Base-by-base conservation (phyloP, 2,329 filamentous ascomycete species). In the Alternaria rosae region DNA sequence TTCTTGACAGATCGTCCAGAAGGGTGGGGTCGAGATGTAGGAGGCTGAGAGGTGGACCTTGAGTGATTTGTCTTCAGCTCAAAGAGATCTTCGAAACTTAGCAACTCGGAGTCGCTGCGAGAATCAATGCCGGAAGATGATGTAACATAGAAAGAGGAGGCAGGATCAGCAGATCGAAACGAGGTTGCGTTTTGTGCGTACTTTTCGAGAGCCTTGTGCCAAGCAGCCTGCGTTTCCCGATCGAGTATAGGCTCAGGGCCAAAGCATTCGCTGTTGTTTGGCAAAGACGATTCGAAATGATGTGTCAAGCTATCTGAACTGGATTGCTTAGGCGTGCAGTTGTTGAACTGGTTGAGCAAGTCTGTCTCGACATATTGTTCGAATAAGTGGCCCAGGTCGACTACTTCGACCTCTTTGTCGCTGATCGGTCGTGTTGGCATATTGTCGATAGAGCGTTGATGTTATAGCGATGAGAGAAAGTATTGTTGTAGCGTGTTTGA, bases 331-430 rank as follows among this genome's bases (percentile, higher is more conserved):
- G 83, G 82, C 66, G 82, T 77, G 63, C 79, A 78, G 64, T 83
- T 81, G 69, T 81, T 81, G 64, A 81, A 77, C 57, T 82, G 69
- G 30, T 73, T 82, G 68, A 84, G 82, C 58, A 84, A 80, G 62
- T 88, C 86, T 77, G 85, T 84, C 68, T 87, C 84, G 76, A 89
- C 82, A 74, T 87, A 89, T 75, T 88, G 84, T 71, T 88, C 86
- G 81, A 90, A 89, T 77, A 89, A 82, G 76, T 86, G 85, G 78
- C 86, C 85, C 62, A 86, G 82, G 74, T 88, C 86, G 68, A 85
- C 82, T 80, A 84, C 84, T 59, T 85, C 83, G 71, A 79, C 77
- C 62, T 81, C 81, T 83, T 85, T 87, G 80, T 85, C 81, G 74
- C 79, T 77, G 69, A 82, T 77, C 67, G 83, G 69, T 76, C 81